These are phyloP conservation scores for Sanguinoderma infundibulare DNA, from an alignment of 1,284 basidiomycete species.

Conservation along the genomic window DNA sequence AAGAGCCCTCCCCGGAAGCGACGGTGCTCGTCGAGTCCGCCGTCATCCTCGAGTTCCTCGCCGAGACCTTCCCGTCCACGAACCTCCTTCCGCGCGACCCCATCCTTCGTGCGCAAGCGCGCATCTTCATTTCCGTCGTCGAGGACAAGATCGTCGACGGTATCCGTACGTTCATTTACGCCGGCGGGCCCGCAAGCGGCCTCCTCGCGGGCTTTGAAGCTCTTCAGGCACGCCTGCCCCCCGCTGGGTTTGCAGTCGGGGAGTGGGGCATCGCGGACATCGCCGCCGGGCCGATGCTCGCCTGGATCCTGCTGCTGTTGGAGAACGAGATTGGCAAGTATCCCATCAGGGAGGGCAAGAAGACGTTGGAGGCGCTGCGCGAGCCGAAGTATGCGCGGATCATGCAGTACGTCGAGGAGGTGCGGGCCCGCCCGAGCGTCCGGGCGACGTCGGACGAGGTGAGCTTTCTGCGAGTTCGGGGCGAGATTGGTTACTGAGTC, in stretches of 20 bases:
- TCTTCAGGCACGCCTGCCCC: conserved; percentile 10
- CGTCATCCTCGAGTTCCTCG: background rate
- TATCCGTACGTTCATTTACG: background rate
- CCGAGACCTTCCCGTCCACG: conserved; percentile 1
- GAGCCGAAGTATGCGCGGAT: conserved; percentile 36
- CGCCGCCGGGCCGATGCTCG: conserved; percentile 14
- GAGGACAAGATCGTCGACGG: background rate
- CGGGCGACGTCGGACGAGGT: conserved; percentile 38
- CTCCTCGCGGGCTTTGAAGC: conserved; percentile 2
- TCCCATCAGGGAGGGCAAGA: conserved; percentile 31
- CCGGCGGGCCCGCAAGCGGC: background rate
- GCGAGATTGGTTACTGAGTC: no score
- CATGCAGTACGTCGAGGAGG: conserved; percentile 32
- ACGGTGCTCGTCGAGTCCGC: background rate
- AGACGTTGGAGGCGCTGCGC: conserved; percentile 31
- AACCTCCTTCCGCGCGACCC: background rate
- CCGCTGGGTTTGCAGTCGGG: conserved; percentile 8
- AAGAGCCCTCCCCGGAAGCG: conserved; percentile 29
- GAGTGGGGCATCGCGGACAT: conserved; percentile 8
- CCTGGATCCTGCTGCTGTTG: conserved; percentile 31
- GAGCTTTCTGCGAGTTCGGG: no score
- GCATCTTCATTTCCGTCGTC: conserved; percentile 23
- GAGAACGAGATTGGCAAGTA: conserved; percentile 37
- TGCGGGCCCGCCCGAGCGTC: conserved; percentile 37
- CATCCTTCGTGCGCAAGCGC: background rate